Conservation (phyloP, 1,139 yeast species). For the Kodamaea alishanica region DNA sequence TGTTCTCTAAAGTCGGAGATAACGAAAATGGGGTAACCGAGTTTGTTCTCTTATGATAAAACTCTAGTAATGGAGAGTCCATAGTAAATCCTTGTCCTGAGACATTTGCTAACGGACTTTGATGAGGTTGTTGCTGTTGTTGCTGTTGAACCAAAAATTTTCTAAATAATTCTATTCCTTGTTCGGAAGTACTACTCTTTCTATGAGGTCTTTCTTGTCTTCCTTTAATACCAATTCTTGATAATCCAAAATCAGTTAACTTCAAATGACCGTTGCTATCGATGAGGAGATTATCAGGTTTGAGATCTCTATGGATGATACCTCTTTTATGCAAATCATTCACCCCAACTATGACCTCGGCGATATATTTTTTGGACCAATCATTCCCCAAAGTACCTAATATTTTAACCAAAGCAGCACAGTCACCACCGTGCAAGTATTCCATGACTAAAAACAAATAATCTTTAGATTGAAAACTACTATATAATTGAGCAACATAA, state of each 20-base stretch:
- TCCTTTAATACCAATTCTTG: constrained; percentile 83
- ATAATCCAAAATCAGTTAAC: constrained; percentile 90
- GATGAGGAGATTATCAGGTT: constrained; percentile 89
- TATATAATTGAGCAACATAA: constrained; percentile 85
- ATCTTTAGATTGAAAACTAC: constrained; percentile 85
- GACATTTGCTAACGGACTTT: constrained; percentile 19
- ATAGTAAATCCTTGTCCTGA: constrained; percentile 15
- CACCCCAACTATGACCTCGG: constrained; percentile 89
- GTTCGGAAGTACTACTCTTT: constrained; percentile 45
- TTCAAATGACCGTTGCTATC: constrained; percentile 86
- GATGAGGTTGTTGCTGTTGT: constrained; percentile 12
- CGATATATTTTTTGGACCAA: constrained; percentile 85
- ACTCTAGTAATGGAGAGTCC: constrained; percentile 34
- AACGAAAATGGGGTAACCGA: constrained; percentile 50
- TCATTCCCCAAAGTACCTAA: constrained; percentile 78
- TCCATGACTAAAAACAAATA: constrained; percentile 94
- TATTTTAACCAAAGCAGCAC: constrained; percentile 79
- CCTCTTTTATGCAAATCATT: constrained; percentile 85
- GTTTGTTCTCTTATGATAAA: constrained; percentile 31
- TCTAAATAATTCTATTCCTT: constrained; percentile 42
- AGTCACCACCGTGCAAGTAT: constrained; percentile 92
- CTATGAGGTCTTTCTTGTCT: constrained; percentile 54
- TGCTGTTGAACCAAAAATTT: constrained; percentile 24
- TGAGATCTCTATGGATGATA: constrained; percentile 89
- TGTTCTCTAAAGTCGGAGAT: constrained; percentile 42